Base-by-base conservation (phyloP, 2,329 filamentous ascomycete species). In the Trichothecium sympodiale region DNA sequence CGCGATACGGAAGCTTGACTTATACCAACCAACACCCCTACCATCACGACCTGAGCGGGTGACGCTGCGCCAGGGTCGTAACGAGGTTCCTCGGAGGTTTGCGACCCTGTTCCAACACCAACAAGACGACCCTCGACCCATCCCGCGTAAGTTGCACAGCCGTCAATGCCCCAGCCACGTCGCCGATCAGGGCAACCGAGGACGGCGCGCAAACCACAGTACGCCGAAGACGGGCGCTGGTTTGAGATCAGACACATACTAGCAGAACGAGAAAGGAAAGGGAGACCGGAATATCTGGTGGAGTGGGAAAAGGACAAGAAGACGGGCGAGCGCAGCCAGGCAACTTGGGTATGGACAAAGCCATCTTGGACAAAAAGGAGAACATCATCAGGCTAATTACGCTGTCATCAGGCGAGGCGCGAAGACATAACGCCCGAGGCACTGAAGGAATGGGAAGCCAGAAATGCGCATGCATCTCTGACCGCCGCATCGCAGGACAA, bases 291-390 rank as follows among this genome's bases (percentile, higher is more conserved):
- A 37, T 64, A 60, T 31, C 41, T 61, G 14, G 53, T 64, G 12
- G 53, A 60, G 37, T 64, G 60, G 59, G 55, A 55, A 35, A 48
- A 54, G 40, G 44, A 57, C 34, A 17, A 34, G 16, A 35, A 39
- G 4, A 57, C 56, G 3, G 56, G 57, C 23, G 41, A 60, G 37
- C 17, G 37, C 12, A 60, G 56, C 39, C 18, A 39, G 18, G 51
- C 55, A 17, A 50, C 51, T 34, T 64, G 60, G 58, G 54, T 55
- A 33, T 35, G 35, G 33, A 14, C 29, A 17, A 38, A 32, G 31
- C 31, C 25, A 29, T 6, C 26, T 25, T 18, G 13, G n/a, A n/a
- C n/a, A 23, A 38, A 17, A 17, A 35, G 23, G 42, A 49, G 54
- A 34, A 57, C 34, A 26, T 17, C 15, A 38, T 33, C 18, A 30